Base-by-base conservation (phyloP, 1,284 basidiomycete species). In the Rhizoctonia solani region DNA sequence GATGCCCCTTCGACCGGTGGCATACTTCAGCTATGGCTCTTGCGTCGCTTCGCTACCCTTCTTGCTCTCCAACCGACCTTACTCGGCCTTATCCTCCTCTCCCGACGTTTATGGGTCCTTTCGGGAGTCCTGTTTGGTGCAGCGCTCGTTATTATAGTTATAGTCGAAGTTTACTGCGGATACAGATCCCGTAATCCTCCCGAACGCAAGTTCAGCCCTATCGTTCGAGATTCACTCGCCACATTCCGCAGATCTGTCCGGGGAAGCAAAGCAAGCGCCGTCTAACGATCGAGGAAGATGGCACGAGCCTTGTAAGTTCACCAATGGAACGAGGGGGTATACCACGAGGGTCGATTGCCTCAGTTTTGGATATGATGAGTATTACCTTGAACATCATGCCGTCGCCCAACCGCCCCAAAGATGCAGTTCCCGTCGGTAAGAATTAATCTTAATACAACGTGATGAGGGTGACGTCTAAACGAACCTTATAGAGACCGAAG, bases 301-400 rank as follows among this genome's bases (percentile, higher is more conserved):
- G 77, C 67, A 79, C 77, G 5, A 83, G 83, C 70, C 77, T 84
- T 54, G 81, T 81, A 30, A 86, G 81, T 74, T 84, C 81, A 58
- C 78, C 77, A 29, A 75, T 79, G 66, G 79, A 71, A 41, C 72
- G 77, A 8, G 76, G 71, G 1, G 71, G 74, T 41, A 75, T 83
- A 25, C 76, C 80, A 41, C 81, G 88, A 66, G 86, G 87, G 14
- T 89, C 87, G 1, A 86, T 89, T 78, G 87, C 88, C 2, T 87
- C 85, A 27, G 87, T 90, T 56, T 78, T 90, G 67, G 88, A 90
- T 73, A 89, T 90, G 88, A 89, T 90, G 87, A 87, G 86, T 67
- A 73, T 86, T 66, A 90, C 87, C 14, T 78, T 90, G 37, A 87
- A 88, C 1, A 87, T 89, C 14, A 83, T 83, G 79, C 88, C 88